Conservation (phyloP, 2,329 filamentous ascomycete species). For the Thielaviopsis populi region DNA sequence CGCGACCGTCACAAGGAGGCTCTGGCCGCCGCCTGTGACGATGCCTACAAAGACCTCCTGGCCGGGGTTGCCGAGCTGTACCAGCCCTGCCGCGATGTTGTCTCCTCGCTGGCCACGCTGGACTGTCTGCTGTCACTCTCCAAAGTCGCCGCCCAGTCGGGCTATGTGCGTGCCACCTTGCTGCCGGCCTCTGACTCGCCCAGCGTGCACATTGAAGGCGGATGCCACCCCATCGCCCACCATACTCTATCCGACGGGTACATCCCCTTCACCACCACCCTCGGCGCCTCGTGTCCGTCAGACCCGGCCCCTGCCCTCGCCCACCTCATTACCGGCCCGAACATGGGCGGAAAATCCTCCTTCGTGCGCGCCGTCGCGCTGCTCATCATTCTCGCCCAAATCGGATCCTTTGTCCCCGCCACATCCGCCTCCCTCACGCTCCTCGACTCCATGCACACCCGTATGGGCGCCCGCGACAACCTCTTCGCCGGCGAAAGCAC, state of each 20-base stretch:
- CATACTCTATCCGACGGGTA: constrained; percentile 59
- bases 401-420: constrained; percentile 87
- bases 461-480: constrained; percentile 93
- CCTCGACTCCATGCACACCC: constrained; percentile 81
- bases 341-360: constrained; percentile 98
- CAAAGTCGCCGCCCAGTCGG: constrained; percentile 68
- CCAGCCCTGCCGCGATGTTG: constrained; percentile 74
- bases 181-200: constrained; percentile 46
- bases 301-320: constrained; percentile 43
- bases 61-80: constrained; percentile 66
- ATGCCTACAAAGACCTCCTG: constrained; percentile 60
- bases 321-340: constrained; percentile 85
- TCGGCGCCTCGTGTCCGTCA: constrained; percentile 35
- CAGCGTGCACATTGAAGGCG: constrained; percentile 54
- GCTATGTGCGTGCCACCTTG: constrained; percentile 67
- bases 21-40: constrained; percentile 78
- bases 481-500: constrained; percentile 89
- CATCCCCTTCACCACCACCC: constrained; percentile 72
- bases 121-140: constrained; percentile 84
- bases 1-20: constrained; percentile 91
- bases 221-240: constrained; percentile 91
- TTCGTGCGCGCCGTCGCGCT: constrained; percentile 89
- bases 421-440: constrained; percentile 59
- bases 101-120: constrained; percentile 70
- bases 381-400: constrained; percentile 84